Percentiles rank a stretch among this genome's conserved stretches.
Conservation (phyloP, 2,329 filamentous ascomycete species). For the Neopestalotiopsis sp. region DNA sequence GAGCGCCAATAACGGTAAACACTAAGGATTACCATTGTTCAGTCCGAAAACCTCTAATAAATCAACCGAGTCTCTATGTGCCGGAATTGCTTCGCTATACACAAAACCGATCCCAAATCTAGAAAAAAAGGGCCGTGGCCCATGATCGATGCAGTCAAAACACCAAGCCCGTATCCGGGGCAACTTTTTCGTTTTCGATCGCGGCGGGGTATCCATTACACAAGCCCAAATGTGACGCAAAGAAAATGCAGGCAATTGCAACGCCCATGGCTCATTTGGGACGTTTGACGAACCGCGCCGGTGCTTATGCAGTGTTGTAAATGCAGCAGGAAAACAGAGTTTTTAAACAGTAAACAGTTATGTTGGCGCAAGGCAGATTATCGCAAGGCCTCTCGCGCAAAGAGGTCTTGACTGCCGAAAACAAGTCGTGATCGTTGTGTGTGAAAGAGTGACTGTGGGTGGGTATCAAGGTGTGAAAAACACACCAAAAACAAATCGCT, state of each 20-base stretch:
- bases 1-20: constrained; percentile 24
- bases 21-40: constrained; percentile 28
- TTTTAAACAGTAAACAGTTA: constrained; percentile 17
- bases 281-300: background rate
- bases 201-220: constrained; percentile 6
- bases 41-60: constrained; percentile 9
- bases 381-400: background rate
- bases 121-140: background rate
- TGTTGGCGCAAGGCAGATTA: constrained; percentile 2
- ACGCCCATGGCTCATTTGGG: background rate
- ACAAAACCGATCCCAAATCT: constrained; percentile 10
- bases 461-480: constrained; percentile 16
- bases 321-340: constrained; percentile 9
- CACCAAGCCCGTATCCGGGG: background rate
- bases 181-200: background rate
- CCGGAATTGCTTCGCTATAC: constrained; percentile 14
- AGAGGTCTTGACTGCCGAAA: background rate
- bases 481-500: constrained; percentile 12
- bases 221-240: constrained; percentile 1
- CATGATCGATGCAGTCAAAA: constrained; percentile 1
- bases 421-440: background rate
- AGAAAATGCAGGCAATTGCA: constrained; percentile 12
- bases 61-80: background rate
- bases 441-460: constrained; percentile 15
- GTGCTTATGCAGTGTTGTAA: constrained; percentile 7